phyloP scores from a whole-genome alignment of 768 basidiomycete species.

The Amanita pallidorosea region DNA sequence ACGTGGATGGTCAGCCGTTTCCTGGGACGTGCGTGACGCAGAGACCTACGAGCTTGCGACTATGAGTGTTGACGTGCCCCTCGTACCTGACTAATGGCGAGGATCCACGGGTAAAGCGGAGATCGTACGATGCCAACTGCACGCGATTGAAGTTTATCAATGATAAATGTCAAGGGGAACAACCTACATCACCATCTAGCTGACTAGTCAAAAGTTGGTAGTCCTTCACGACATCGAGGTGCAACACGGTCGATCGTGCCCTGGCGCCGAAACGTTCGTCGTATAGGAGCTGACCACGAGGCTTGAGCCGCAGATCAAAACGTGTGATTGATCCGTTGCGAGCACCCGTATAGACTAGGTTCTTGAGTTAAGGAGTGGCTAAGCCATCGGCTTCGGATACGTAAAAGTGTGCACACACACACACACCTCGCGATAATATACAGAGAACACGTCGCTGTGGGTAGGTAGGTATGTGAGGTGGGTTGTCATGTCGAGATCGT shows the following conservation, averaged over 20 bases:
- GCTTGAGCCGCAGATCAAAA: constrained; percentile 43
- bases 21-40: not conserved
- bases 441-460: constrained; percentile 51
- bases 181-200: constrained; percentile 48
- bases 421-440: constrained; percentile 41
- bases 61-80: constrained; percentile 52
- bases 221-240: constrained; percentile 38
- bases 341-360: constrained; percentile 41
- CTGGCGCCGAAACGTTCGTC: constrained; percentile 19
- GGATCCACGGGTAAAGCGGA: constrained; percentile 37
- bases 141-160: not conserved
- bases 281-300: constrained; percentile 28
- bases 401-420: not conserved
- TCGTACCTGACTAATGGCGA: constrained; percentile 35
- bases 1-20: not conserved
- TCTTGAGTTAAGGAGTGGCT: constrained; percentile 23
- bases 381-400: not conserved
- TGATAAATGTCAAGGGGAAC: not conserved
- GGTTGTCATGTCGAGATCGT: constrained; percentile 32
- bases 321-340: constrained; percentile 49
- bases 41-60: constrained; percentile 36
- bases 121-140: constrained; percentile 54
- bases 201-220: constrained; percentile 46
- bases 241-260: constrained; percentile 37
- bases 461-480: constrained; percentile 34